Percentiles rank a stretch among this genome's conserved stretches.
phyloP scores from a whole-genome alignment of 192 early-diverging fungal genomes.

The Spinellus fusiger region DNA sequence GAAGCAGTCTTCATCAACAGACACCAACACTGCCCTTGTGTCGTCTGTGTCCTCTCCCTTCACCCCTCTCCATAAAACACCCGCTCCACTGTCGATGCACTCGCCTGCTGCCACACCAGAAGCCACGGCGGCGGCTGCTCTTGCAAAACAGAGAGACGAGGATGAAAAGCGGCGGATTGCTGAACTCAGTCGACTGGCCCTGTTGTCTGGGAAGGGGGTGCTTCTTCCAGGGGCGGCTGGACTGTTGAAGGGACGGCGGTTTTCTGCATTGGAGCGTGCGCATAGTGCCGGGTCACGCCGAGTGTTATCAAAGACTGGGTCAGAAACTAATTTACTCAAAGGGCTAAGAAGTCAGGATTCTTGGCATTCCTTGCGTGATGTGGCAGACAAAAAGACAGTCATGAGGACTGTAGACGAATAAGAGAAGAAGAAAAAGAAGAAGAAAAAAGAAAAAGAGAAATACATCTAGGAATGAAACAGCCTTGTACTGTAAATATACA shows the following conservation, averaged over 20 bases:
- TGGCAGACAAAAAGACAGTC: background rate
- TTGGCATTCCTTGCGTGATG: background rate
- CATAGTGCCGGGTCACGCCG: background rate
- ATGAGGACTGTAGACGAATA: background rate
- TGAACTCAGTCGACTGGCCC: background rate
- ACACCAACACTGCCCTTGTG: background rate
- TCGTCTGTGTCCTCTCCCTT: background rate
- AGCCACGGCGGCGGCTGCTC: background rate
- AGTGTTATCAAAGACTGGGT: background rate
- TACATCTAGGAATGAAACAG: background rate
- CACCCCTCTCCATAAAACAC: background rate
- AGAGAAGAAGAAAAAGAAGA: background rate
- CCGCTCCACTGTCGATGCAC: background rate
- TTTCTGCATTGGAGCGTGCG: background rate
- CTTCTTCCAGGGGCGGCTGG: background rate
- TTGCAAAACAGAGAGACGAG: background rate
- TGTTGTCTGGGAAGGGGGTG: background rate
- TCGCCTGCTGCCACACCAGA: background rate
- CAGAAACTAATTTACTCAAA: background rate
- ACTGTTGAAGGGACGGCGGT: background rate
- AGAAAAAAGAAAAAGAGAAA: background rate
- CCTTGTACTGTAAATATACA: background rate
- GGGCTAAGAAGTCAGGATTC: background rate
- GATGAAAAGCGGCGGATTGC: background rate
- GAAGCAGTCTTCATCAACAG: slow-evolving; percentile 28